These are phyloP conservation scores for Aegle marmelos DNA, from an alignment of 345 rosid genomes.

Conservation along the genomic window DNA sequence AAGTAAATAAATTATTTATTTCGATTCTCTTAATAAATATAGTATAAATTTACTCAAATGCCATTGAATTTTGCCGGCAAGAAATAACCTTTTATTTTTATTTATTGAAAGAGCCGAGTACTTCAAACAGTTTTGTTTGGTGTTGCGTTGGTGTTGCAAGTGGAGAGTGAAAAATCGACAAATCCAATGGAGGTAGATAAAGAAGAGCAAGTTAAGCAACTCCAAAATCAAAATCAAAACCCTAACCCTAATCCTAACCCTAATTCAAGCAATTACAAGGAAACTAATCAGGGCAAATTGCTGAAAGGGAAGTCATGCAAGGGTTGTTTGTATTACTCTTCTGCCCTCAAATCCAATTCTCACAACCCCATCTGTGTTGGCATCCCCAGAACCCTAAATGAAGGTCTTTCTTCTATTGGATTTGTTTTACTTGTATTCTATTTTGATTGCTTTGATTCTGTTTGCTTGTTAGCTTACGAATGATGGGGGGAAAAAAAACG, in stretches of 20 bases:
- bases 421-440: not conserved
- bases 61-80: not conserved
- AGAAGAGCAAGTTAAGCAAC: conserved; percentile 1
- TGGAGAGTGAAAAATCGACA: not conserved
- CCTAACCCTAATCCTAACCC: conserved; percentile 20
- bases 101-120: too few relatives aligned
- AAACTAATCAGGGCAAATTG: conserved; percentile 3
- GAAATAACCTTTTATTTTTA: too few relatives aligned
- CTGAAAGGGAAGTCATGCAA: conserved; percentile 44
- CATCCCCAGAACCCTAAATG: conserved; percentile 35
- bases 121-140: not conserved
- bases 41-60: not conserved
- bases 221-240: conserved; percentile 7
- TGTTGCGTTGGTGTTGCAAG: not conserved
- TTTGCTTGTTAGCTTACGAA: not conserved
- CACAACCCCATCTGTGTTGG: conserved; percentile 42
- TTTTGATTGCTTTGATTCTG: not conserved
- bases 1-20: too few relatives aligned
- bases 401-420: conserved; percentile 25
- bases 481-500: not conserved
- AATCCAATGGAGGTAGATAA: conserved; percentile 12
- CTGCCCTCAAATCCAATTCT: conserved; percentile 33
- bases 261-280: not conserved
- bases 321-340: conserved; percentile 45
- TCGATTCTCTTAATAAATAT: too few relatives aligned